Percentiles rank a stretch among this genome's conserved stretches.
Conservation (phyloP, 305 asterid species). For the Fraxinus floribunda region DNA sequence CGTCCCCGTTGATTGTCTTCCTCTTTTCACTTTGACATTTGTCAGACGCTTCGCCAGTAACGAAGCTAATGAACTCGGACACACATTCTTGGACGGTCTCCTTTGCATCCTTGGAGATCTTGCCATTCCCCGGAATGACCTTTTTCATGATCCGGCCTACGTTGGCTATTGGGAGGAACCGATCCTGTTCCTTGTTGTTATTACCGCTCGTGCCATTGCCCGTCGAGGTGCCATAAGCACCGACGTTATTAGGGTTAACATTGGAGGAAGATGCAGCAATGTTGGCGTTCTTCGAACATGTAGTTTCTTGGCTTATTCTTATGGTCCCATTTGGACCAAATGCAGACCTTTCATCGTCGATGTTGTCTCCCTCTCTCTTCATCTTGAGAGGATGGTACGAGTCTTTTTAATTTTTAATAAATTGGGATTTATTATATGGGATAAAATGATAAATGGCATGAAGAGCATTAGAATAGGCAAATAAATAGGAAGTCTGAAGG, state of each 20-base stretch:
- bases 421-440: neutral
- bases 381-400: neutral
- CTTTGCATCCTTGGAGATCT: slow-evolving; percentile 44
- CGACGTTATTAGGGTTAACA: neutral
- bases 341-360: neutral
- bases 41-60: slow-evolving; percentile 44
- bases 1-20: slow-evolving; percentile 46
- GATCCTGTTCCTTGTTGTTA: slow-evolving; percentile 20
- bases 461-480: neutral
- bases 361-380: neutral
- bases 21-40: slow-evolving; percentile 44
- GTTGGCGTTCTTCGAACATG: neutral
- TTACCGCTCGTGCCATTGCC: neutral
- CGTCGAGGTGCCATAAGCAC: neutral
- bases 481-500: neutral
- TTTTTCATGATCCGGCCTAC: slow-evolving; percentile 46
- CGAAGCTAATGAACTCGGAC: slow-evolving; percentile 43
- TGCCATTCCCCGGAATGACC: slow-evolving; percentile 34
- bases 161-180: slow-evolving; percentile 33
- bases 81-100: slow-evolving; percentile 48
- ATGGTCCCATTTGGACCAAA: neutral
- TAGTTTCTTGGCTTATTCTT: neutral
- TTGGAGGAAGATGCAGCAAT: neutral
- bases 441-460: neutral
- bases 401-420: neutral